Evolutionary conservation across 2,329 filamentous ascomycete genomes (phyloP).

Genomic region (Beauveria bassiana): DNA sequence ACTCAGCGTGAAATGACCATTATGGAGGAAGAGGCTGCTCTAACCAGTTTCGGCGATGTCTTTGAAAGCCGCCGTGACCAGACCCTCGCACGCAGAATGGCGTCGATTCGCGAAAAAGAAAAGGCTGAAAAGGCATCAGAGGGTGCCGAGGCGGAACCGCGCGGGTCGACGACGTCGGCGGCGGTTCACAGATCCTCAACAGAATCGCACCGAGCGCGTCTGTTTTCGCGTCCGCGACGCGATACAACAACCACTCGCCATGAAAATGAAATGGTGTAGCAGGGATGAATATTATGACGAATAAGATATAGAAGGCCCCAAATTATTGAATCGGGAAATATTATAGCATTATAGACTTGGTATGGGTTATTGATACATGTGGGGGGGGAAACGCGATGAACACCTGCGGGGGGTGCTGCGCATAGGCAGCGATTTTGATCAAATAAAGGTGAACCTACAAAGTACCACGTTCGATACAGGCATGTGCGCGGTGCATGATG

Average conservation of each 20-base stretch:
- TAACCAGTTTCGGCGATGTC: constrained; percentile 38
- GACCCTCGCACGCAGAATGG: constrained; percentile 26
- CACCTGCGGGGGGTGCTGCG: background rate
- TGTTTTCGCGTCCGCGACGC: constrained; percentile 4
- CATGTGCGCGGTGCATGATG: background rate
- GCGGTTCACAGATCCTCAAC: constrained; percentile 3
- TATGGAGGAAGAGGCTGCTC: constrained; percentile 22
- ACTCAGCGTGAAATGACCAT: constrained; percentile 13
- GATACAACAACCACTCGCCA: constrained; percentile 1
- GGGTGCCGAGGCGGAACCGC: constrained; percentile 5
- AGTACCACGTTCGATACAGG: background rate
- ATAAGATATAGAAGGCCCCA: background rate
- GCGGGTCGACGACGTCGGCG: constrained; percentile 8
- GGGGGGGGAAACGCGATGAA: background rate
- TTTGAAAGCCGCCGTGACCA: constrained; percentile 35
- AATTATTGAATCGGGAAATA: background rate
- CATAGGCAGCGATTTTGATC: background rate
- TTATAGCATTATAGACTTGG: background rate
- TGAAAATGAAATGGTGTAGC: constrained; percentile 8
- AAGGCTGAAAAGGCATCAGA: constrained; percentile 17
- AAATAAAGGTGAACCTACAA: too few relatives aligned
- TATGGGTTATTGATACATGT: background rate
- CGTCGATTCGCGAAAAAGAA: constrained; percentile 31
- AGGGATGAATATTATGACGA: background rate
- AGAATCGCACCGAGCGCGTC: constrained; percentile 9